Percentiles rank a stretch among this genome's conserved stretches.
These are phyloP conservation scores for Tephrocybe sp. DNA, from an alignment of 768 basidiomycete genomes.

Conservation along the genomic window DNA sequence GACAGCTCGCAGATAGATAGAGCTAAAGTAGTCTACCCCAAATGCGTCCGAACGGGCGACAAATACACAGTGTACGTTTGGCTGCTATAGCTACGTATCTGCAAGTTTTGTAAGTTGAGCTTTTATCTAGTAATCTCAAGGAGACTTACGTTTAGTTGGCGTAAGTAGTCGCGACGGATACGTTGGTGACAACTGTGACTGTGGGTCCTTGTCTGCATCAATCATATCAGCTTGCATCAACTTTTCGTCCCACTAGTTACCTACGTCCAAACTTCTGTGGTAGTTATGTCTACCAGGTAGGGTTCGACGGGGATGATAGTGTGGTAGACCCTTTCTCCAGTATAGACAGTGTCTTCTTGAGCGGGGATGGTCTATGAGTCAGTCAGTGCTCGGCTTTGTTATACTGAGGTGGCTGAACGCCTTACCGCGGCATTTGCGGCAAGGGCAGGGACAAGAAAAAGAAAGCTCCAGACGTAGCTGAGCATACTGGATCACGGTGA, in stretches of 20 bases:
- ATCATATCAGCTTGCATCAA: not conserved
- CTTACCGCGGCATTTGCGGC: constrained; percentile 1
- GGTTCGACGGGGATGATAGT: constrained; percentile 24
- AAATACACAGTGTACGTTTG: no score
- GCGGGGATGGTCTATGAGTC: not conserved
- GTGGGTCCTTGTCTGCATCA: constrained; percentile 1
- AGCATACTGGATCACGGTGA: not conserved
- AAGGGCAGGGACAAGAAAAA: not conserved
- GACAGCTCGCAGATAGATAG: no score
- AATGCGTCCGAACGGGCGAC: no score
- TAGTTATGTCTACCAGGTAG: constrained; percentile 26
- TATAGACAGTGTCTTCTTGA: constrained; percentile 13
- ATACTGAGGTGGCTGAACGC: not conserved
- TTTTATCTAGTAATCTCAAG: no score
- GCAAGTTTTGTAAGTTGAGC: no score
- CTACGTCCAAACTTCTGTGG: constrained; percentile 30
- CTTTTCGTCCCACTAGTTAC: constrained; percentile 4
- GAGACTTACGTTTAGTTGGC: no score
- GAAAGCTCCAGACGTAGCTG: no score
- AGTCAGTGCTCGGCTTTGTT: not conserved
- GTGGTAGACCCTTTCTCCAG: constrained; percentile 22
- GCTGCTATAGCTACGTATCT: no score
- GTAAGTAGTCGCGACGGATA: no score
- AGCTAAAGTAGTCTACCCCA: no score
- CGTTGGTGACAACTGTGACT: not conserved